phyloP scores from a whole-genome alignment of 176 grass and related monocot species.

The Otatea glauca region DNA sequence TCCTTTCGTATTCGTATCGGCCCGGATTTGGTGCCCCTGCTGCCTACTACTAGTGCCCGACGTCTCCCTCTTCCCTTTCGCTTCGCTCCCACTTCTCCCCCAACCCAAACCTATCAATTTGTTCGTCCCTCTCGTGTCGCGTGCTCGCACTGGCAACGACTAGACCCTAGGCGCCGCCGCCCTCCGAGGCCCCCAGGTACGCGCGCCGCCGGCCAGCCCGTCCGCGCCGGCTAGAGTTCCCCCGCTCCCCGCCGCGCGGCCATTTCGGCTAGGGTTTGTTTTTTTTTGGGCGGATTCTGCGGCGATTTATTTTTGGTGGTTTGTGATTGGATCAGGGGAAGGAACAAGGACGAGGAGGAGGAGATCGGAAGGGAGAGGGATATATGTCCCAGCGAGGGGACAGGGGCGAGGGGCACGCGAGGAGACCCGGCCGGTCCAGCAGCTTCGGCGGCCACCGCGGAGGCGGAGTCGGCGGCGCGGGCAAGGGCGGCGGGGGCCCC shows the following conservation, averaged over 20 bases:
- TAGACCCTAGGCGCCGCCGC: slow-evolving; percentile 67
- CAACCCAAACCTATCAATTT: slow-evolving; percentile 52
- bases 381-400: slow-evolving; percentile 93
- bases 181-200: slow-evolving; percentile 55
- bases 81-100: slow-evolving; percentile 50
- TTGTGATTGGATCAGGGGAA: slow-evolving; percentile 50
- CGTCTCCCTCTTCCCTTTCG: neutral
- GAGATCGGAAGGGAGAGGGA: slow-evolving; percentile 53
- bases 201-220: neutral
- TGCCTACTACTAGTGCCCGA: slow-evolving; percentile 11
- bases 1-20: slow-evolving; percentile 28
- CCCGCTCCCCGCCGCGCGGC: too few species aligned
- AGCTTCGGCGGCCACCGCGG: slow-evolving; percentile 69
- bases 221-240: neutral
- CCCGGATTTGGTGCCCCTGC: slow-evolving; percentile 28
- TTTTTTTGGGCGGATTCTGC: neutral
- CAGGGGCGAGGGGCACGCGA: slow-evolving; percentile 74
- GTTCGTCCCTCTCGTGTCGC: slow-evolving; percentile 22
- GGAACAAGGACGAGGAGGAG: slow-evolving; percentile 45
- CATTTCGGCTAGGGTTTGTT: slow-evolving; percentile 12
- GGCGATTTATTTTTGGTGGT: neutral
- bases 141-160: slow-evolving; percentile 56
- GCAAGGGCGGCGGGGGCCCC: slow-evolving; percentile 44
- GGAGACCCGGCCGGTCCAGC: slow-evolving; percentile 78
- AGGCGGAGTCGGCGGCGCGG: slow-evolving; percentile 64